A percentile compares a stretch with the other conserved stretches of the same genome.
These are phyloP conservation scores for Pseudogymnoascus sp. DNA, from an alignment of 2,329 filamentous ascomycete genomes.

Conservation along the genomic window DNA sequence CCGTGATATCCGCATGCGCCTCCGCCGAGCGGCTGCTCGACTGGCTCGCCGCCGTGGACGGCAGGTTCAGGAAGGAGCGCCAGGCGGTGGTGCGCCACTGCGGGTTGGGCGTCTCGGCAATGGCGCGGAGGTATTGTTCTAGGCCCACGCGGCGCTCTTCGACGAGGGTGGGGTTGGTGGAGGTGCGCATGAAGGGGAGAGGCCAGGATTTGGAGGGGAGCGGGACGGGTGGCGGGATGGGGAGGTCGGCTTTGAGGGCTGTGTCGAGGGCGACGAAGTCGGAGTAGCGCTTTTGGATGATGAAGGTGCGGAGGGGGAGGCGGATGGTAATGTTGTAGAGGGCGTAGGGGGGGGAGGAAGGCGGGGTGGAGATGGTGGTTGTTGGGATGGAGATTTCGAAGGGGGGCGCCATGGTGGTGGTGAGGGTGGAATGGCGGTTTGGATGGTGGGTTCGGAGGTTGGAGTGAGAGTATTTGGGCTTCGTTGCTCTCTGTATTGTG, in stretches of 20 bases:
- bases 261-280: slow-evolving; percentile 64
- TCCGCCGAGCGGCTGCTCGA: slow-evolving; percentile 9
- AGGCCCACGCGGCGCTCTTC: slow-evolving; percentile 60
- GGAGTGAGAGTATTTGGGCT: not conserved
- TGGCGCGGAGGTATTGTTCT: slow-evolving; percentile 62
- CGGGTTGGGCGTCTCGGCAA: slow-evolving; percentile 64
- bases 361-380: slow-evolving; percentile 45
- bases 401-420: slow-evolving; percentile 48
- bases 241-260: slow-evolving; percentile 50
- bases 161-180: slow-evolving; percentile 59
- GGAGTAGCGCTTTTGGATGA: slow-evolving; percentile 73
- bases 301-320: slow-evolving; percentile 66
- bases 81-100: slow-evolving; percentile 68
- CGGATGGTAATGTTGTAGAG: slow-evolving; percentile 72
- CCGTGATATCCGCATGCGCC: slow-evolving; percentile 28
- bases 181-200: slow-evolving; percentile 52
- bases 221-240: slow-evolving; percentile 54
- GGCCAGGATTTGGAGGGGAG: slow-evolving; percentile 69
- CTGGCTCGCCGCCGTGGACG: slow-evolving; percentile 36
- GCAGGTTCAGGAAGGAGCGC: slow-evolving; percentile 65
- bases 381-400: slow-evolving; percentile 60
- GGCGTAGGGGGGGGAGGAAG: slow-evolving; percentile 54
- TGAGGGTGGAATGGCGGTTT: not conserved
- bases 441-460: not conserved
- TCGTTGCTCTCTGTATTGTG: not conserved